phyloP scores from a whole-genome alignment of 2,329 filamentous ascomycete species.

The Sporothrix inflata region DNA sequence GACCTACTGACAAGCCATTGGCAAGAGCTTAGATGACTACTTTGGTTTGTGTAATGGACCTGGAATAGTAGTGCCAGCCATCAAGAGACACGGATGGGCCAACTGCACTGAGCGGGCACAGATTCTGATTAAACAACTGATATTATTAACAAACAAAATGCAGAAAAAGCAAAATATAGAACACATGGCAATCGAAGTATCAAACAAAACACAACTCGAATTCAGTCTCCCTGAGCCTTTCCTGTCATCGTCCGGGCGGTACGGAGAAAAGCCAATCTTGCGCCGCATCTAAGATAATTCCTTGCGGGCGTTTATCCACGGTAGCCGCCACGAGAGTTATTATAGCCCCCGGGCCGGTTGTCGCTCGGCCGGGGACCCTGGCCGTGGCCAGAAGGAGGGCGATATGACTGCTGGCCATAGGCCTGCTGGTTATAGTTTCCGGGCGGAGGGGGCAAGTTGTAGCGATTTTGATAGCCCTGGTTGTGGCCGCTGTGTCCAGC shows the following conservation, averaged over 20 bases:
- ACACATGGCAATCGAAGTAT: neutral
- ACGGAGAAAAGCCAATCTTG: neutral
- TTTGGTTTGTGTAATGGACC: no score
- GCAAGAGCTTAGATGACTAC: no score
- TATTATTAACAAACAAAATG: neutral
- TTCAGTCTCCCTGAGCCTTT: neutral
- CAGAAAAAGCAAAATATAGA: neutral
- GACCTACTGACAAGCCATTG: no score
- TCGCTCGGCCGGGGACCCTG: slow-evolving; percentile 31
- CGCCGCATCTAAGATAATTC: no score
- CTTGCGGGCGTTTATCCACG: neutral
- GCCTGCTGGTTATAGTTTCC: slow-evolving; percentile 3
- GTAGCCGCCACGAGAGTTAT: neutral
- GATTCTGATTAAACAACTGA: neutral
- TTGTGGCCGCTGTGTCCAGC: slow-evolving; percentile 22
- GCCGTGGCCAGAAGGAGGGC: slow-evolving; percentile 33
- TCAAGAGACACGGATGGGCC: no score
- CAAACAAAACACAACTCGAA: neutral
- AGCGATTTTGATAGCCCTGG: slow-evolving; percentile 28
- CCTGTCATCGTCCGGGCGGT: neutral
- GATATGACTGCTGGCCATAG: slow-evolving; percentile 27
- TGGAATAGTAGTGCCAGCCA: no score
- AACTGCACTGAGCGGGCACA: neutral
- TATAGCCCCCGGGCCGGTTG: slow-evolving; percentile 9
- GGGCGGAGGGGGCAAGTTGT: slow-evolving; percentile 27